These are phyloP conservation scores for Paecilomyces dactylethromorphus DNA, from an alignment of 2,329 filamentous ascomycete species.

Conservation along the genomic window DNA sequence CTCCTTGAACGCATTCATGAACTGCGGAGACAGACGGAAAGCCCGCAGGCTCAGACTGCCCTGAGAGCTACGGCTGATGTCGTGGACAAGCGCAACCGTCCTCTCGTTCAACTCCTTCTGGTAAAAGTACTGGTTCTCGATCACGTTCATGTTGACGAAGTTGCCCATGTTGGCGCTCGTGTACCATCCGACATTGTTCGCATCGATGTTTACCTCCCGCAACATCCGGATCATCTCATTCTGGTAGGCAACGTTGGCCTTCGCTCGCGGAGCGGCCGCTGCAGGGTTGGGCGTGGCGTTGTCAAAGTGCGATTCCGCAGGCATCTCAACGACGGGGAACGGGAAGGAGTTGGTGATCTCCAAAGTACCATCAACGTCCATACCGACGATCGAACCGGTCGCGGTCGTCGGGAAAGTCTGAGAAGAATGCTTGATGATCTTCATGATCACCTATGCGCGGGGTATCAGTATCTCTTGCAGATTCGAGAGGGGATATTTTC, in stretches of 20 bases:
- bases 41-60: slow-evolving; percentile 84
- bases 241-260: slow-evolving; percentile 83
- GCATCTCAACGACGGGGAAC: slow-evolving; percentile 76
- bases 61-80: slow-evolving; percentile 90
- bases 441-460: slow-evolving; percentile 73
- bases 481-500: slow-evolving; percentile 27
- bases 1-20: slow-evolving; percentile 92
- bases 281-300: slow-evolving; percentile 64
- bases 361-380: slow-evolving; percentile 75
- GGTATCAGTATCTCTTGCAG: slow-evolving; percentile 17
- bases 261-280: slow-evolving; percentile 82
- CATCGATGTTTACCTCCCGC: slow-evolving; percentile 95
- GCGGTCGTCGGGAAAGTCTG: slow-evolving; percentile 80
- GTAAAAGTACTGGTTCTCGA: slow-evolving; percentile 97
- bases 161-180: slow-evolving; percentile 98
- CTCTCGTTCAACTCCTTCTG: slow-evolving; percentile 85
- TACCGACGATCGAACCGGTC: slow-evolving; percentile 85
- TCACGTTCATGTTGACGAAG: slow-evolving; percentile 88
- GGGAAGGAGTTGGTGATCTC: slow-evolving; percentile 94
- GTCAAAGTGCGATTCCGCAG: slow-evolving; percentile 65
- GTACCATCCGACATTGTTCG: slow-evolving; percentile 98
- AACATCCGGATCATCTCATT: slow-evolving; percentile 95
- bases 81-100: slow-evolving; percentile 85
- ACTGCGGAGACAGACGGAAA: slow-evolving; percentile 79
- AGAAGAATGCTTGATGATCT: slow-evolving; percentile 94